These are phyloP conservation scores for Hippophae gyantsensis DNA, from an alignment of 306 rosid genomes.

Conservation along the genomic window DNA sequence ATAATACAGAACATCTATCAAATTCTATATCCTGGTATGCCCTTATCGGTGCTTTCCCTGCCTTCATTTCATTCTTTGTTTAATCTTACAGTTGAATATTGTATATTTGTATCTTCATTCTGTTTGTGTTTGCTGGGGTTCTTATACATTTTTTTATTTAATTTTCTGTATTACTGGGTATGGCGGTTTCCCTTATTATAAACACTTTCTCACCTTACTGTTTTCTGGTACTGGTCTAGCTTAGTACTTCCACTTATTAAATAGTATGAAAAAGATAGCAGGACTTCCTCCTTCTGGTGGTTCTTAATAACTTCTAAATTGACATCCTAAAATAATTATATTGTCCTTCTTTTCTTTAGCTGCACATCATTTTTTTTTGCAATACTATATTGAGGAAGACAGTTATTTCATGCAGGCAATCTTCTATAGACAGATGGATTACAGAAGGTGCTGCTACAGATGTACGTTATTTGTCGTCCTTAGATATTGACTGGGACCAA, in stretches of 20 bases:
- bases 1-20: constrained; percentile 51
- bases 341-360: too few relatives aligned
- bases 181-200: too few relatives aligned
- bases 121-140: not conserved
- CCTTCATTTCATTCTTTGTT: constrained; percentile 2
- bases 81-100: not conserved
- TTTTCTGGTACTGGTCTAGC: too few relatives aligned
- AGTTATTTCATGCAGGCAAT: constrained; percentile 28
- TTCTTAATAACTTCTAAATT: too few relatives aligned
- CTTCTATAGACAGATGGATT: constrained; percentile 29
- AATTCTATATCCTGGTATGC: constrained; percentile 48
- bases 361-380: not conserved
- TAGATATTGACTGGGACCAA: constrained; percentile 60
- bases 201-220: too few relatives aligned
- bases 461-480: constrained; percentile 41
- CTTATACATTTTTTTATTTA: too few relatives aligned
- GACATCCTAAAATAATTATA: too few relatives aligned
- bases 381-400: not conserved
- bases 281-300: too few relatives aligned
- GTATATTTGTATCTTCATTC: not conserved
- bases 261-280: too few relatives aligned
- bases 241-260: too few relatives aligned
- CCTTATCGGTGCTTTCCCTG: constrained; percentile 7
- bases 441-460: constrained; percentile 29
- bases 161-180: too few relatives aligned